Conservation (phyloP, 2,329 filamentous ascomycete species). For the Penicillium psychrosexuale region DNA sequence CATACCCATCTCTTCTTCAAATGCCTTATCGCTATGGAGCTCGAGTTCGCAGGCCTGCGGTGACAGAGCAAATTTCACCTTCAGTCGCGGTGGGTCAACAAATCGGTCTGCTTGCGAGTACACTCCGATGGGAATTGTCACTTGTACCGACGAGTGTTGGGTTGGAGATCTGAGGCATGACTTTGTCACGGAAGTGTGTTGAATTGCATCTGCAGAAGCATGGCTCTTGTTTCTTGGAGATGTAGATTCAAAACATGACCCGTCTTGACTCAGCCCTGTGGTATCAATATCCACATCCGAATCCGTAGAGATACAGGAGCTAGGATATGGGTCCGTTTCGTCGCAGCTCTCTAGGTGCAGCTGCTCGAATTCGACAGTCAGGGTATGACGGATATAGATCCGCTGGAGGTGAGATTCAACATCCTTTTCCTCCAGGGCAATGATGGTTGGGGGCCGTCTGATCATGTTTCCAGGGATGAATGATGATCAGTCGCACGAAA, state of each 20-base stretch:
- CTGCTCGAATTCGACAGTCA: slow-evolving; percentile 16
- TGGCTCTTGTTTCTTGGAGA: background rate
- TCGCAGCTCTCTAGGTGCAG: slow-evolving; percentile 14
- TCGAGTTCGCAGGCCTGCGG: background rate
- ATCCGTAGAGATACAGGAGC: slow-evolving; percentile 1
- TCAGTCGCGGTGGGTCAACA: slow-evolving; percentile 4
- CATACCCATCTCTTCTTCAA: slow-evolving; percentile 1
- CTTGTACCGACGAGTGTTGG: background rate
- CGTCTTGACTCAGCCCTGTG: background rate
- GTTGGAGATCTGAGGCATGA: slow-evolving; percentile 3
- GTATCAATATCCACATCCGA: background rate
- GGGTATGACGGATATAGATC: slow-evolving; percentile 15
- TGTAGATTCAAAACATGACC: background rate
- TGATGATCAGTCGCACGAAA: slow-evolving; percentile 1
- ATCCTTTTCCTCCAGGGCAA: slow-evolving; percentile 34
- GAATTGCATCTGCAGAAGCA: background rate
- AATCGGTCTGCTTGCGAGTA: background rate
- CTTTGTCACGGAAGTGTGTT: background rate
- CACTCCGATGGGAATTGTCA: background rate
- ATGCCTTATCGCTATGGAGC: background rate
- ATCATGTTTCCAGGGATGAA: slow-evolving; percentile 28
- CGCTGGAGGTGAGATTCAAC: slow-evolving; percentile 30
- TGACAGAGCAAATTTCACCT: slow-evolving; percentile 7
- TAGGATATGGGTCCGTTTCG: background rate
- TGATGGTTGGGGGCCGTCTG: slow-evolving; percentile 32